Conservation (phyloP, 75 land plant species). For the Sequoia sempervirens region DNA sequence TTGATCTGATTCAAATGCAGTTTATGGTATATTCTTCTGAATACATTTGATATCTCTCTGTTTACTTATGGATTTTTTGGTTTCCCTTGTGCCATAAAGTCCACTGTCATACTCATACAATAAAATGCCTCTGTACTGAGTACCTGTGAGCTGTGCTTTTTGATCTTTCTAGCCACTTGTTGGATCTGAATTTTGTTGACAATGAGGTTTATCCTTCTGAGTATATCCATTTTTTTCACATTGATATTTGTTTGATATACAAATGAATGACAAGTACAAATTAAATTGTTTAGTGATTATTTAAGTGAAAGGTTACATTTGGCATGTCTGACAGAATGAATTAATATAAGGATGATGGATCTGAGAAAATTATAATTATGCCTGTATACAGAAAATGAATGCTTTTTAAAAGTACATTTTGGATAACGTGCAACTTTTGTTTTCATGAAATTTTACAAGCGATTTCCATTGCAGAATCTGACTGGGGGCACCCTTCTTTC, state of each 20-base stretch:
- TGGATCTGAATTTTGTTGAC: no score
- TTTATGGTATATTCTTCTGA: background rate
- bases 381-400: background rate
- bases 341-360: background rate
- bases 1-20: background rate
- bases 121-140: background rate
- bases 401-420: background rate
- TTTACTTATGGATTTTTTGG: background rate
- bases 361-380: background rate
- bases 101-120: background rate
- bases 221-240: no score
- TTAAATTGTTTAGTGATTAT: background rate
- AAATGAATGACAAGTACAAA: background rate
- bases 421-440: background rate
- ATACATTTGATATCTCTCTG: background rate
- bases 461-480: slow-evolving; percentile 53
- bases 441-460: background rate
- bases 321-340: background rate
- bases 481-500: slow-evolving; percentile 89
- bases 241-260: no score
- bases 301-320: background rate
- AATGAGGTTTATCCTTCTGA: no score
- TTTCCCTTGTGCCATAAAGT: background rate
- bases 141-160: no score
- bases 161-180: no score